Evolutionary conservation across 2,329 filamentous ascomycete genomes (phyloP).

Genomic region (Cercospora sp.): DNA sequence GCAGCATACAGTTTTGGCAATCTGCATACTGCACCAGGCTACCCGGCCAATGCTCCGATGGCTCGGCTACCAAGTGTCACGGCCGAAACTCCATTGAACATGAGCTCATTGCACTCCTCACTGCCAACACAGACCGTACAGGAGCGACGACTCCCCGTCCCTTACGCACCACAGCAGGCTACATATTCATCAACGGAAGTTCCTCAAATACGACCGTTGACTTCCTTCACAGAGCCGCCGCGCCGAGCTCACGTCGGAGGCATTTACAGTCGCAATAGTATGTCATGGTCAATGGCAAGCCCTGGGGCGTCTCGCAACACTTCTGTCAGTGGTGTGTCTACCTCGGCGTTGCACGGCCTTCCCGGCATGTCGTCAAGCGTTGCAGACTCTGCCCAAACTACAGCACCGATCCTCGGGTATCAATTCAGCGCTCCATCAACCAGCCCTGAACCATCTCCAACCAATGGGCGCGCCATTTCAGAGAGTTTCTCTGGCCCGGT

Average conservation of each 20-base stretch:
- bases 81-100: slow-evolving; percentile 37
- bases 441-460: slow-evolving; percentile 33
- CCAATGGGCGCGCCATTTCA: slow-evolving; percentile 22
- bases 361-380: slow-evolving; percentile 15
- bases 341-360: slow-evolving; percentile 11
- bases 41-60: slow-evolving; percentile 19
- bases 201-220: slow-evolving; percentile 32
- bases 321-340: slow-evolving; percentile 15
- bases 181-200: slow-evolving; percentile 24
- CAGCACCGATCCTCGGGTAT: slow-evolving; percentile 30
- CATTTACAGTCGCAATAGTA: slow-evolving; percentile 35
- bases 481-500: slow-evolving; percentile 28
- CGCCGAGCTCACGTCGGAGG: slow-evolving; percentile 32
- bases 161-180: slow-evolving; percentile 30
- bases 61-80: slow-evolving; percentile 34
- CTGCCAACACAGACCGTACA: slow-evolving; percentile 37
- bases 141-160: slow-evolving; percentile 38
- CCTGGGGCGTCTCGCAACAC: slow-evolving; percentile 19
- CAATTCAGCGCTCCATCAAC: slow-evolving; percentile 31
- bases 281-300: slow-evolving; percentile 34
- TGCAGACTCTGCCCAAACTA: slow-evolving; percentile 19
- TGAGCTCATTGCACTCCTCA: slow-evolving; percentile 39
- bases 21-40: slow-evolving; percentile 29
- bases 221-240: slow-evolving; percentile 29
- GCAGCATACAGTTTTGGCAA: slow-evolving; percentile 34